phyloP scores from a whole-genome alignment of 805 yeast genomes.

The Pichia sporocuriosa region DNA sequence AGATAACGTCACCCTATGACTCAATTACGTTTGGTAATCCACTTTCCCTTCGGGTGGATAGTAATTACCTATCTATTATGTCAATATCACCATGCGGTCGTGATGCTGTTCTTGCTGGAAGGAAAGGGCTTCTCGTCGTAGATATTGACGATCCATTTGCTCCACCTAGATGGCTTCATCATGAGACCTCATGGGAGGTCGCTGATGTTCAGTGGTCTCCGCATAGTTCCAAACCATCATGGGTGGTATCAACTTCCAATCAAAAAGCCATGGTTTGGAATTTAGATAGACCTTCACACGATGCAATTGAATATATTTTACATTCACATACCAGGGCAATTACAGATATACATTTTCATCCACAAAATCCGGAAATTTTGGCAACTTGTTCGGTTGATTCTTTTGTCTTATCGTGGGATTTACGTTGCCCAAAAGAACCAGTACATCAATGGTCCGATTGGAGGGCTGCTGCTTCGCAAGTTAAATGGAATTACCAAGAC shows the following conservation, averaged over 20 bases:
- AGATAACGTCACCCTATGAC: conserved; percentile 23
- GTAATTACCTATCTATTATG: conserved; percentile 80
- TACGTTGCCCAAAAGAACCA: conserved; percentile 72
- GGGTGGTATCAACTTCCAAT: conserved; percentile 92
- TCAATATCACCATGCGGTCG: conserved; percentile 84
- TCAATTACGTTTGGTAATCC: conserved; percentile 73
- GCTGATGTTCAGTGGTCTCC: conserved; percentile 99
- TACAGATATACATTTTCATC: conserved; percentile 91
- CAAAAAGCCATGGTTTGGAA: conserved; percentile 97
- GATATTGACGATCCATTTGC: conserved; percentile 94
- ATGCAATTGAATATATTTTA: conserved; percentile 79
- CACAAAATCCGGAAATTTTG: conserved; percentile 72
- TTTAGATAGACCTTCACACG: conserved; percentile 49
- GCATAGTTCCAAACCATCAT: conserved; percentile 71
- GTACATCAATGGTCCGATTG: conserved; percentile 83
- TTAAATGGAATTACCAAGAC: conserved; percentile 81
- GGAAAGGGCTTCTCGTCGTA: conserved; percentile 79
- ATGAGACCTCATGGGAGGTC: conserved; percentile 94
- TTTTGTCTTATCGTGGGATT: conserved; percentile 83
- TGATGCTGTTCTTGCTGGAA: conserved; percentile 85
- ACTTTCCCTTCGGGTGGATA: conserved; percentile 79
- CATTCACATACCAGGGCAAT: conserved; percentile 92
- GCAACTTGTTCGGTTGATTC: conserved; percentile 95
- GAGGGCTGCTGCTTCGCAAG: conserved; percentile 92
- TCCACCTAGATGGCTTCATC: conserved; percentile 90